Base-by-base conservation (phyloP, 2,329 filamentous ascomycete species). In the Daldinia sp. region DNA sequence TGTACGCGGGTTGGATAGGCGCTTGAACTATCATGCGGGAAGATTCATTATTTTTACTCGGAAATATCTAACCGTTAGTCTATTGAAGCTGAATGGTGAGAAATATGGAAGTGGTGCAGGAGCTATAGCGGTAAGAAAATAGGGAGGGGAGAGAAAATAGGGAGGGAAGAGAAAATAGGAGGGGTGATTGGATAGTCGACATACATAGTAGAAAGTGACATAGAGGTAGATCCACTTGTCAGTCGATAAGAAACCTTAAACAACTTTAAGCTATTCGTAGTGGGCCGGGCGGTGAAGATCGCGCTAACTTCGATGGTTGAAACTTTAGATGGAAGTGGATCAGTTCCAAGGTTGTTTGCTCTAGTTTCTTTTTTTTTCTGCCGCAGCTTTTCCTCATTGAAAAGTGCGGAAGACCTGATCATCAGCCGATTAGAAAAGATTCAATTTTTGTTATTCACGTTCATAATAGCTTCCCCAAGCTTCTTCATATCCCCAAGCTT, bases 201-300 rank as follows among this genome's bases (percentile, higher is more conserved):
- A 61, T 37, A n/a, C n/a, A n/a, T n/a, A n/a, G n/a, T 35, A 55
- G 34, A 32, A 48, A 51, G 41, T 34, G 39, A 37, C 30, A 54
- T 55, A 15, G n/a, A n/a, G 29, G 32, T 43, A 21, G 39, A 43
- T 25, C 21, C 21, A 13, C 13, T 43, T 43, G 39, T 43, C 11
- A 41, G 37, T 25, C 21, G 21, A 25, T 43, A 43, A 43, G 21
- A 19, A 41, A 32, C 21, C 21, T 35, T n/a, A 27, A 27, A 7
- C 11, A 21, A 25, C 15, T 50, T 50, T 21, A 48, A 35, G 27
- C 30, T 32, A 21, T 13, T 4, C 34, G 43, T 50, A 29, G 63
- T 58, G 58, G 68, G 51, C 63, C 58, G 49, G 61, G 67, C 67
- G 67, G 64, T 68, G 64, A 68, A 63, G 54, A 68, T 65, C 35